Percentiles rank a stretch among this genome's conserved stretches.
phyloP scores from a whole-genome alignment of 2,329 filamentous ascomycete species.

The Malbranchea cinnamomea region DNA sequence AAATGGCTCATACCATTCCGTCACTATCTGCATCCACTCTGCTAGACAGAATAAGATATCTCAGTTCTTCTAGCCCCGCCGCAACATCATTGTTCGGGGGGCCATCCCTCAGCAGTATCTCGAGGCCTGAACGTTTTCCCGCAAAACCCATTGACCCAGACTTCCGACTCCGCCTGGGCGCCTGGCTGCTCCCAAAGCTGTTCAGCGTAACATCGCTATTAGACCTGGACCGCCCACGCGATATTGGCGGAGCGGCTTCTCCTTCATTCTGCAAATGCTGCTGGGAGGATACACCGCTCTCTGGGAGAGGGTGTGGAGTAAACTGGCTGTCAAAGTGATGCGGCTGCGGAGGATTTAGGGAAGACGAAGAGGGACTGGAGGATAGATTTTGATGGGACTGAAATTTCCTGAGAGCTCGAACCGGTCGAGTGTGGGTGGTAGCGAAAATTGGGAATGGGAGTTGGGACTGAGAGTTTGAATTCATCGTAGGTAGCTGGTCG shows the following conservation, averaged over 20 bases:
- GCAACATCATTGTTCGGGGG: slow-evolving; percentile 51
- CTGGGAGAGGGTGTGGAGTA: too few relatives aligned
- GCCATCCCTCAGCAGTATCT: slow-evolving; percentile 65
- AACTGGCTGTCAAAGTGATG: slow-evolving; percentile 42
- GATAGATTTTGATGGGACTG: slow-evolving; percentile 58
- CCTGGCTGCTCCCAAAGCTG: slow-evolving; percentile 14
- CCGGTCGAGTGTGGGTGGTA: slow-evolving; percentile 46
- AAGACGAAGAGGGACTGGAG: slow-evolving; percentile 35
- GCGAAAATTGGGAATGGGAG: slow-evolving; percentile 14
- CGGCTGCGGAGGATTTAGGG: slow-evolving; percentile 49
- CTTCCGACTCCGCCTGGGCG: slow-evolving; percentile 25
- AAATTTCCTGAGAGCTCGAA: slow-evolving; percentile 54
- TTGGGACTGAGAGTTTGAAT: slow-evolving; percentile 14
- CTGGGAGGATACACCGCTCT: slow-evolving; percentile 6
- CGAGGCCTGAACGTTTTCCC: slow-evolving; percentile 41
- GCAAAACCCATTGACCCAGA: slow-evolving; percentile 27
- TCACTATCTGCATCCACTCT: slow-evolving; percentile 37
- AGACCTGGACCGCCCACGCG: slow-evolving; percentile 44
- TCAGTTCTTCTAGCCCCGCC: slow-evolving; percentile 30
- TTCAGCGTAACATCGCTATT: slow-evolving; percentile 54
- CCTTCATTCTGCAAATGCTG: slow-evolving; percentile 13
- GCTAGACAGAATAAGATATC: slow-evolving; percentile 34
- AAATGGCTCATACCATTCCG: slow-evolving; percentile 32
- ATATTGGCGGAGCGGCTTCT: slow-evolving; percentile 11
- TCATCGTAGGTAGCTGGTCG: too few relatives aligned